Evolutionary conservation across 1,284 basidiomycete species (phyloP), one percentile per base, ranked within the genome.

Genomic region (Lentinula novae-zelandiae): DNA sequence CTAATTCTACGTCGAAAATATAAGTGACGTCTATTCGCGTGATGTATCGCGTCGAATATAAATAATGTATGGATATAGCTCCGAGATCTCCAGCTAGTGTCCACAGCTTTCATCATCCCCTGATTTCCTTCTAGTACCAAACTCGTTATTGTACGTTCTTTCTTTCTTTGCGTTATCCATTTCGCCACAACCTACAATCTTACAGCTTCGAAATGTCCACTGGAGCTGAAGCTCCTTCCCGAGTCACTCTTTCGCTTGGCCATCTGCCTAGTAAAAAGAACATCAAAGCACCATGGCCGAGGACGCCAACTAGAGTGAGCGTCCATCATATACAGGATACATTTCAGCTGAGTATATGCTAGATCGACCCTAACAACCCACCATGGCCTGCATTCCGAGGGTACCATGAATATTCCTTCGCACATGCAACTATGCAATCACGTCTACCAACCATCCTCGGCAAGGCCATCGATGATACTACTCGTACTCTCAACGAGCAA

Each of bases 301-400:
- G 87, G 38, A 89, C 89, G 0, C 89, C 89, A 1, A 88, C 86
- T 4, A 78, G 86, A 64, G 87, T 86, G 55, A 55, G 77, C 78
- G 59, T 66, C 17, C 17, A 65, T 52, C 61, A 38, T 53, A 33
- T 15, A 48, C 13, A 53, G 49, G 17, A 53, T 38, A n/a, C 38
- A 5, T 13, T 56, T 53, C 62, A 60, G 57, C 58, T 57, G 12
- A 58, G 60, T 39, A 55, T 39, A 53, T 53, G 5, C 44, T 59
- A 89, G 87, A 81, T 92, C 60, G 87, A 95, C 73, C 93, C 94
- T 44, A 93, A 98, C 78, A 95, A 97, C 78, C 96, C 96, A 36
- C 96, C 96, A 55, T 98, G 95, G 95, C 95, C 95, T 34, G 95
- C 92, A 0, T 95, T 87, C n/a, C 42, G 95, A 64, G 95, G 95